Evolutionary conservation across 2,329 filamentous ascomycete genomes (phyloP).

Genomic region (Alternaria conjuncta): DNA sequence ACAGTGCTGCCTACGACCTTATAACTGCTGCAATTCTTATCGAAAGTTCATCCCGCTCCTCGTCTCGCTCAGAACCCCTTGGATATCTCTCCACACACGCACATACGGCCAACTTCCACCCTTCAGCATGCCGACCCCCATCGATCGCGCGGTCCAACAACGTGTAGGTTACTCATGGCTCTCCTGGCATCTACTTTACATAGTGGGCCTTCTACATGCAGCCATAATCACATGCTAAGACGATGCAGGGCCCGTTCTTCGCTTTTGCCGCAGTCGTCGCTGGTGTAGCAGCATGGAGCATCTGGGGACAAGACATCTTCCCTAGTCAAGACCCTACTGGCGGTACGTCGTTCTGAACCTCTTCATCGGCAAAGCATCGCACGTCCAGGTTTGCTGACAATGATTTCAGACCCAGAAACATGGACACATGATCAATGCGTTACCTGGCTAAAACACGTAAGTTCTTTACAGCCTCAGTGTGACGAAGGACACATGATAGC

Average conservation of each 20-base stretch:
- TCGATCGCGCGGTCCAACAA: conserved; percentile 56
- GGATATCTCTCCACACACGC: not conserved
- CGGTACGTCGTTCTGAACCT: conserved; percentile 54
- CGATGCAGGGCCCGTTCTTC: conserved; percentile 43
- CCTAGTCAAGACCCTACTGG: conserved; percentile 81
- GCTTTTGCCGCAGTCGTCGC: conserved; percentile 80
- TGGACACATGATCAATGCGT: conserved; percentile 85
- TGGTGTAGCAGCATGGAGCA: conserved; percentile 80
- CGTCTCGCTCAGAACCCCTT: too few species aligned
- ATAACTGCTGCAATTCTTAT: not conserved
- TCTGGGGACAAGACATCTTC: conserved; percentile 87
- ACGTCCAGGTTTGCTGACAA: not conserved
- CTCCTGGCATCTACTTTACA: conserved; percentile 29
- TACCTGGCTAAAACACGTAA: conserved; percentile 80
- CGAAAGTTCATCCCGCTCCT: too few species aligned
- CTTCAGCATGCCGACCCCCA: conserved; percentile 56
- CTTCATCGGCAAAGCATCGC: too few species aligned
- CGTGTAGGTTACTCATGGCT: conserved; percentile 44
- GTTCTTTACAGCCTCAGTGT: conserved; percentile 41
- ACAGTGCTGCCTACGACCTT: conserved; percentile 16
- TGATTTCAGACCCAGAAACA: conserved; percentile 61
- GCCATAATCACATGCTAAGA: conserved; percentile 4
- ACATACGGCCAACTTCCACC: not conserved
- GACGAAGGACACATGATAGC: not conserved
- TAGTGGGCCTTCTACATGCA: conserved; percentile 22